Evolutionary conservation across 208 protist genomes (phyloP), one percentile per base, ranked within the genome.

Genomic region (Hexamita inflata): DNA sequence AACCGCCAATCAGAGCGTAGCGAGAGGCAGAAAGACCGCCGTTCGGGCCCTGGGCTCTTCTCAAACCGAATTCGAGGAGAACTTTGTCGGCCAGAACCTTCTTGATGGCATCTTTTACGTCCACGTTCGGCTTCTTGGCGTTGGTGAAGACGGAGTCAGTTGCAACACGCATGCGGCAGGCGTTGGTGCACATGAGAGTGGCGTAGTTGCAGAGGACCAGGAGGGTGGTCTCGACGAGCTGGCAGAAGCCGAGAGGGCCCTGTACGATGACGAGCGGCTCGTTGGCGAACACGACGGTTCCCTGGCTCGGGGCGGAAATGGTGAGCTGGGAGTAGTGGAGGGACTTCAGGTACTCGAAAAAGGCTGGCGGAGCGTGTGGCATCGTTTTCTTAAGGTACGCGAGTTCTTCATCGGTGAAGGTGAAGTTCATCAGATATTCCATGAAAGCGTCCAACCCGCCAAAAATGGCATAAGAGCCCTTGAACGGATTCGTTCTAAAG

Each of bases 51-150:
- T 92, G 91, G 1, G 91, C 91, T 24, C 91, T 62, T n/a, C 91
- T 73, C 9, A 92, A 75, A 39, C 91, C 91, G 80, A 94, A 92
- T 78, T 94, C 91, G n/a, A 94, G 58, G 35, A 93, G 65, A 7
- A 64, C 28, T 29, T 80, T 84, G 30, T 88, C 77, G 30, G 70
- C 68, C 24, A 15, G 38, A n/a, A 70, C 28, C 7, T 2, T 24
- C 9, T 40, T 73, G 82, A 61, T 76, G 77, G 62, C 30, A 78
- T 60, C 34, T 39, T 65, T 65, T 45, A n/a, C n/a, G n/a, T n/a
- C 29, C 70, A 39, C 0, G 60, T 66, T 38, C 57, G 28, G 19
- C 30, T 34, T 66, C 60, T 66, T 15, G 60, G 15, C 60, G 15
- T 40, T 34, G 0, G 29, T 1, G 13, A 26, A 68, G n/a, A 45